Base-by-base conservation (phyloP, 2,329 filamentous ascomycete genomes). In the Kalmusia sp. region DNA sequence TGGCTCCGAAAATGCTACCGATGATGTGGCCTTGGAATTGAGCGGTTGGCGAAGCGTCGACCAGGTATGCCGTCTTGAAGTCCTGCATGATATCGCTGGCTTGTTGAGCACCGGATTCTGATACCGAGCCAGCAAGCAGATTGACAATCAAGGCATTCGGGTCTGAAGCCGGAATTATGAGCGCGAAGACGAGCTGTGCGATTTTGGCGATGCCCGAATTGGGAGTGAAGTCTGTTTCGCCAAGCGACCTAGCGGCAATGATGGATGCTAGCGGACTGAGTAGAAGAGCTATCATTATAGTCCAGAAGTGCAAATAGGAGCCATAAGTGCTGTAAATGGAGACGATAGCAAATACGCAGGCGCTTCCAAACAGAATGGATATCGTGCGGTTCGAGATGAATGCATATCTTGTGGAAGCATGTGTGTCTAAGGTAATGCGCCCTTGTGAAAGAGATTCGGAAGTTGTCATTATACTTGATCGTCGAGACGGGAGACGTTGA, bases 61-160 rank as follows among this genome's bases (percentile, higher is more conserved):
- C 82, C 0, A 97, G 79, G 72, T 98, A 92, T 0, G 93, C 93
- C 0, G 93, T 96, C 74, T 97, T 97, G 28, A 98, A 84, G 71
- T 98, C 93, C 70, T 98, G 93, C 85, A 97, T 91, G 53, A 98
- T 86, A 73, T 98, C 93, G 7, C 93, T 93, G 6, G 93, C 93
- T 78, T 98, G 93, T 6, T 96, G 80, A 6, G 93, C 93, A 9
- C 93, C 89, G 7, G 87, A 85, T 72, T 92, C 89, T n/a, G 86
- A 88, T 28, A 97, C 87, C 0, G 93, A 93, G 6, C 93, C 93
- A 0, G 93, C 93, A 9, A 98, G 85, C 2, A 98, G 83, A 70
- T 97, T 98, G 67, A 96, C 95, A 49, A 96, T 81, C 9, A 98
- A 87, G 17, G 55, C 58, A 5, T 39, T 50, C 11, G 57, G 59